Evolutionary conservation across 2,329 filamentous ascomycete species (phyloP).

Genomic region (Colletotrichum limetticola): DNA sequence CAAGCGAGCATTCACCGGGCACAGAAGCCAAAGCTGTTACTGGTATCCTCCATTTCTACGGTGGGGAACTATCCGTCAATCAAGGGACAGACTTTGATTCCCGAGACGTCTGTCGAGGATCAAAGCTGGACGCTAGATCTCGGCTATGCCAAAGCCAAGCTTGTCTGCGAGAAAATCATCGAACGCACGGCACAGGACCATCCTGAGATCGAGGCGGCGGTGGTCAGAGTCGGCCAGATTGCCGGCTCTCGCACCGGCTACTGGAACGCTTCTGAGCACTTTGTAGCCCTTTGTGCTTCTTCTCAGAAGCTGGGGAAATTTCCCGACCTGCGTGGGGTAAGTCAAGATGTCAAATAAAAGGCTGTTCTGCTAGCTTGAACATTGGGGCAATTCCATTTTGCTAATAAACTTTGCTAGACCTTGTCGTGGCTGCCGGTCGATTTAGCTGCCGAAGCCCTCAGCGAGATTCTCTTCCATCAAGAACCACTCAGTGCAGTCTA

Average conservation of each 20-base stretch:
- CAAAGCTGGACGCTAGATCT: slow-evolving; percentile 32
- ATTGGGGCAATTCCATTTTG: neutral
- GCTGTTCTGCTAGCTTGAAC: too few species aligned
- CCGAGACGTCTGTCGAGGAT: slow-evolving; percentile 27
- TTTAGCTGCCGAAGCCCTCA: slow-evolving; percentile 34
- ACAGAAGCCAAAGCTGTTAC: neutral
- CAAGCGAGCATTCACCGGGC: neutral
- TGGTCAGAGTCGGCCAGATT: slow-evolving; percentile 37
- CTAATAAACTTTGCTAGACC: slow-evolving; percentile 27
- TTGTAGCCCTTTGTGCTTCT: slow-evolving; percentile 36
- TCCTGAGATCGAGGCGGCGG: slow-evolving; percentile 29
- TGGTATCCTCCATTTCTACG: neutral
- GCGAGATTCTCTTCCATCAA: slow-evolving; percentile 31
- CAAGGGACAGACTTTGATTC: slow-evolving; percentile 21
- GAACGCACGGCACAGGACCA: slow-evolving; percentile 27
- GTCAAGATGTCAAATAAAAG: neutral
- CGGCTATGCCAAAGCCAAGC: slow-evolving; percentile 39
- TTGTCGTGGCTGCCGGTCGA: slow-evolving; percentile 37
- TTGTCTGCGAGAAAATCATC: slow-evolving; percentile 39
- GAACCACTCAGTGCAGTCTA: neutral
- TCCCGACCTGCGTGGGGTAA: slow-evolving; percentile 17
- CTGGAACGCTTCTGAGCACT: slow-evolving; percentile 38
- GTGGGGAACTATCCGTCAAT: slow-evolving; percentile 15
- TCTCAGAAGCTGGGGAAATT: slow-evolving; percentile 34
- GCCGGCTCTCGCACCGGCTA: slow-evolving; percentile 34